Evolutionary conservation across 192 early-diverging fungal species (phyloP), one percentile per base, ranked within the genome.

Genomic region (Rhizophagus prolifer): DNA sequence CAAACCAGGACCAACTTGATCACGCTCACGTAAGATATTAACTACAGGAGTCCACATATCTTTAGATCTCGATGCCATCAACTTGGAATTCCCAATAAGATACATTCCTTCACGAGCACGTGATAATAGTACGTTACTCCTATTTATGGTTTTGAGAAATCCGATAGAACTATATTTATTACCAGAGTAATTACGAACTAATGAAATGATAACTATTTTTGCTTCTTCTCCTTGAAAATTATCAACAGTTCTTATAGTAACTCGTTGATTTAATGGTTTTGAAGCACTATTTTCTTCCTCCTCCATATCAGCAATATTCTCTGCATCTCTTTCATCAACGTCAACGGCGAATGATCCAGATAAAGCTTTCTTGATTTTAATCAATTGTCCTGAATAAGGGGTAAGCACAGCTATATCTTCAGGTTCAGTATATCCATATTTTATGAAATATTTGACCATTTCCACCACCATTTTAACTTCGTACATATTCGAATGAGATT

Each of bases 71-170:
- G 69, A 46, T 54, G 46, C 62, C 74, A 88, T 81, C 0, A 88
- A 70, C 0, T 58, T 28, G 0, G 84, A 73, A 36, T 88, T 38
- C 6, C 36, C 36, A 38, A 38, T 38, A 8, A 38, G 36, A 38
- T 38, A 38, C 36, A 38, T 38, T 38, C 36, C 36, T 38, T 38
- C 36, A 9, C 8, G 7, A 38, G 36, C 36, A 38, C 36, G 36
- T 38, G 88, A 89, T 2, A 89, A 46, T 4, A 89, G 63, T 4
- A 90, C 89, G 31, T 89, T 90, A 4, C 84, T 82, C 10, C 89
- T 84, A 70, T 90, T 90, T 23, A 58, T 67, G n/a, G 80, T 81
- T 71, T 86, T 87, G 54, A 89, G 74, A 73, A 90, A 90, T 3
- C 89, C 89, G 62, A 86, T 88, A 7, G 77, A 58, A 13, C 70